These are phyloP conservation scores for Carex scoparia DNA, from an alignment of 176 grass and related monocot genomes.

Conservation along the genomic window DNA sequence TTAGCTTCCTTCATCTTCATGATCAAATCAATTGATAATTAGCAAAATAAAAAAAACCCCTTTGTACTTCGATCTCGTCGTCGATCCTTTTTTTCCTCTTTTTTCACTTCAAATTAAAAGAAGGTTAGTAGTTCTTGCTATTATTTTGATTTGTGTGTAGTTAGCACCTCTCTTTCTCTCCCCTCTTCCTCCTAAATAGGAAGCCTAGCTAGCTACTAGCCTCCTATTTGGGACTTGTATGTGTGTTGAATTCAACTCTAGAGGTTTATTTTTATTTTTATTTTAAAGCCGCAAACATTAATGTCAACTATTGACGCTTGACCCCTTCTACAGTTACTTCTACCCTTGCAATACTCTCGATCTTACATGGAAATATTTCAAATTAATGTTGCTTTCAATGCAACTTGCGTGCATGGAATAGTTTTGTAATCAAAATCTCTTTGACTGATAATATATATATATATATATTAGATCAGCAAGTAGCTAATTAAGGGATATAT, in stretches of 20 bases:
- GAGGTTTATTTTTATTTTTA: slow-evolving; percentile 13
- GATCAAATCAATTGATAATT: neutral
- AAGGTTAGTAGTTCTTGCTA: neutral
- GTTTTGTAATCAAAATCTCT: neutral
- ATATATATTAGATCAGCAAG: neutral
- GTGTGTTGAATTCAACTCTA: slow-evolving; percentile 23
- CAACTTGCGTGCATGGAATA: neutral
- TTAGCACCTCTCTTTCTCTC: slow-evolving; percentile 20
- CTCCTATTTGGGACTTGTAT: slow-evolving; percentile 7
- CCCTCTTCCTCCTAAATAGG: slow-evolving; percentile 15
- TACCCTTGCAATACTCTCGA: neutral
- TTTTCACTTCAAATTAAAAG: neutral
- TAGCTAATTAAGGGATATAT: neutral
- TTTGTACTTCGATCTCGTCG: neutral
- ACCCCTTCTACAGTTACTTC: neutral
- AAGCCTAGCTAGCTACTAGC: neutral
- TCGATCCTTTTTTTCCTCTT: neutral
- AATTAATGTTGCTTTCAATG: slow-evolving; percentile 13
- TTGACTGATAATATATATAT: neutral
- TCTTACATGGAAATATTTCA: neutral
- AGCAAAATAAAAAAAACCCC: neutral
- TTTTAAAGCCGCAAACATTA: slow-evolving; percentile 29
- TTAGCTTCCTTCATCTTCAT: neutral
- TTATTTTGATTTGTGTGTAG: neutral
- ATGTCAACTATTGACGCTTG: slow-evolving; percentile 29